Evolutionary conservation across 1,139 yeast species (phyloP), one percentile per base, ranked within the genome.

Genomic region (Geotrichum europaeum): DNA sequence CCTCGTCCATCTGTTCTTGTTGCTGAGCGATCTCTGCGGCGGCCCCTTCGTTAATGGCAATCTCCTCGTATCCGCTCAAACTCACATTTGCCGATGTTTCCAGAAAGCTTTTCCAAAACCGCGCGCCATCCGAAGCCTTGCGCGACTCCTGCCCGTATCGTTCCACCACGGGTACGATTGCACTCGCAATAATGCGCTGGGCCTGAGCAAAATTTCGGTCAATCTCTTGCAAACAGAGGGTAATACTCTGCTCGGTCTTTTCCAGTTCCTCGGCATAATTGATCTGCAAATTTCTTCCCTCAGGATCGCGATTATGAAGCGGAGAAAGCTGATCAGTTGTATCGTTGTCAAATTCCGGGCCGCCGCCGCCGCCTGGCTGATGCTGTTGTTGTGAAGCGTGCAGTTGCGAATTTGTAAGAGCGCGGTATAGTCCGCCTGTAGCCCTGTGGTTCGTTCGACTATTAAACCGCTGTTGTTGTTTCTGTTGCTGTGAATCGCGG

Each of bases 161-260:
- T 64, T 82, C 81, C 40, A 88, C 78, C 3, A 82, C 78, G 1
- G 95, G 94, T 49, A 86, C 75, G 43, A 88, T 78, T 55, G 79
- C 76, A 63, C 85, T 86, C 55, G 82, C 82, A 36, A 88, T 82
- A 12, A 85, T 79, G 49, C 84, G 79, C 69, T 86, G 87, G 18
- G 90, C 83, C 53, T 79, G 77, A 2, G 86, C 81, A 60, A 88
- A 79, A 68, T 87, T 85, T 62, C 84, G 81, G 73, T 91, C 96
- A 36, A 91, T 88, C 63, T 85, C 87, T 71, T 89, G 97, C 57
- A 91, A 75, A 1, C 86, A 84, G 59, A 87, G 75, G 0, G 96
- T 89, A 52, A 90, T 88, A 68, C 85, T 88, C 71, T 89, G 96
- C 68, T 91, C 96, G 51, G 90, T 74, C 66, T 83, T 78, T 68